Conservation (phyloP, 2,329 filamentous ascomycete species). For the Xylaria sp. region DNA sequence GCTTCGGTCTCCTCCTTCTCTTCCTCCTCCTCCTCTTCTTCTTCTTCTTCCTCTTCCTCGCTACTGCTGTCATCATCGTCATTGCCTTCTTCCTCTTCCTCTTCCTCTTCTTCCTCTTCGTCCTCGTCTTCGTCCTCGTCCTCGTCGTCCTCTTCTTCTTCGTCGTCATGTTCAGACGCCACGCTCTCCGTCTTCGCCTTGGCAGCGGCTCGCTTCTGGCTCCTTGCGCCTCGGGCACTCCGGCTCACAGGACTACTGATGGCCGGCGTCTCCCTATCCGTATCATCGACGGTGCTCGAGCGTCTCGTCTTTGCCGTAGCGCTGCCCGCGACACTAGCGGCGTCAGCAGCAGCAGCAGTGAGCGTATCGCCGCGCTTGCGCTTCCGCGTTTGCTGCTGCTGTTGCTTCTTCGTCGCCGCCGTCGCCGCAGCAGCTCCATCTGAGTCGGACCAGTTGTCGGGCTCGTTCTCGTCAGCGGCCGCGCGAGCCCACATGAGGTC, state of each 20-base stretch:
- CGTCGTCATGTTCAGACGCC: conserved; percentile 38
- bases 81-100: conserved; percentile 38
- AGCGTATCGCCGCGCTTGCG: conserved; percentile 56
- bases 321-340: conserved; percentile 59
- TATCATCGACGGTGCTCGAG: conserved; percentile 64
- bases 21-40: conserved; percentile 35
- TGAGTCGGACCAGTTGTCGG: conserved; percentile 60
- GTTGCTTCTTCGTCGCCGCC: conserved; percentile 29
- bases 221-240: conserved; percentile 56
- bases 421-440: conserved; percentile 54
- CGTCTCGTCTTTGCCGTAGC: conserved; percentile 56
- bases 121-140: conserved; percentile 28
- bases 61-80: conserved; percentile 36
- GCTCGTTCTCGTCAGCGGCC: conserved; percentile 59
- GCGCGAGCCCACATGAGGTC: conserved; percentile 60
- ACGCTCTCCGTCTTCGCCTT: conserved; percentile 53
- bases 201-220: conserved; percentile 57
- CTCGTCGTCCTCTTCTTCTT: conserved; percentile 39
- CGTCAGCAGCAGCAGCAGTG: conserved; percentile 45
- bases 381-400: conserved; percentile 50
- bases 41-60: conserved; percentile 33
- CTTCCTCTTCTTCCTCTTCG: conserved; percentile 38
- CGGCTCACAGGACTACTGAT: conserved; percentile 54
- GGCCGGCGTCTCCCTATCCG: conserved; percentile 59
- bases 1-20: conserved; percentile 38